Conservation (phyloP, 768 basidiomycete species). For the Dacryopinax spathularia region DNA sequence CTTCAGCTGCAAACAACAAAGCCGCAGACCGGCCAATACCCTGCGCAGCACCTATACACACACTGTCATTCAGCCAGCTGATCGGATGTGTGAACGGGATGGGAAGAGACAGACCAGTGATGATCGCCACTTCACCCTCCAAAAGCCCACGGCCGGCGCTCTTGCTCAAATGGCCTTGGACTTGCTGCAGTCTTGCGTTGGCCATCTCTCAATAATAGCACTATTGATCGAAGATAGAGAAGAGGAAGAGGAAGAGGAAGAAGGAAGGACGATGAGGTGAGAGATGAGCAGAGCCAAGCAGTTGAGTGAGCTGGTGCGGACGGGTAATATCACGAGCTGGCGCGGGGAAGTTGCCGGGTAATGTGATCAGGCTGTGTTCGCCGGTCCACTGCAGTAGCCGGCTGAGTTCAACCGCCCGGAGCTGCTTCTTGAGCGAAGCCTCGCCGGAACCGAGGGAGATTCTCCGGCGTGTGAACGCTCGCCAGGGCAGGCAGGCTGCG, state of each 20-base stretch:
- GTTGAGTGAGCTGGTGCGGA: neutral
- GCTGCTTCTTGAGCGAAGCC: too few relatives aligned
- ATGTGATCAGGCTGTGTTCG: neutral
- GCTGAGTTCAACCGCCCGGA: too few relatives aligned
- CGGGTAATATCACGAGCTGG: neutral
- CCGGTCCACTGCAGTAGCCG: neutral
- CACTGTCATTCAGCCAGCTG: slow-evolving; percentile 5
- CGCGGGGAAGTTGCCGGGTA: neutral
- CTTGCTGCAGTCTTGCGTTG: slow-evolving; percentile 27
- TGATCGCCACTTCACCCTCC: slow-evolving; percentile 66
- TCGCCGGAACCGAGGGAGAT: neutral
- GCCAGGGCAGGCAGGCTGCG: too few relatives aligned
- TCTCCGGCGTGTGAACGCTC: neutral
- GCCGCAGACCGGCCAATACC: slow-evolving; percentile 69
- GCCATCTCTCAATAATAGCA: neutral
- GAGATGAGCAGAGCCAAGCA: neutral
- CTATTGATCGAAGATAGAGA: too few relatives aligned
- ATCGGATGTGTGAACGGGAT: neutral
- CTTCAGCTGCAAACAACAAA: slow-evolving; percentile 66
- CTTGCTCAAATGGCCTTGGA: slow-evolving; percentile 54
- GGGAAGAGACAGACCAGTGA: slow-evolving; percentile 46
- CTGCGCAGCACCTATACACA: slow-evolving; percentile 53
- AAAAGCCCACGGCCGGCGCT: slow-evolving; percentile 41
- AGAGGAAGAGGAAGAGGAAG: too few relatives aligned
- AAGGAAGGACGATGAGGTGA: too few relatives aligned